Percentiles rank a stretch among this genome's conserved stretches.
Conservation (phyloP, 2,329 filamentous ascomycete genomes). For the Fusarium sp. region DNA sequence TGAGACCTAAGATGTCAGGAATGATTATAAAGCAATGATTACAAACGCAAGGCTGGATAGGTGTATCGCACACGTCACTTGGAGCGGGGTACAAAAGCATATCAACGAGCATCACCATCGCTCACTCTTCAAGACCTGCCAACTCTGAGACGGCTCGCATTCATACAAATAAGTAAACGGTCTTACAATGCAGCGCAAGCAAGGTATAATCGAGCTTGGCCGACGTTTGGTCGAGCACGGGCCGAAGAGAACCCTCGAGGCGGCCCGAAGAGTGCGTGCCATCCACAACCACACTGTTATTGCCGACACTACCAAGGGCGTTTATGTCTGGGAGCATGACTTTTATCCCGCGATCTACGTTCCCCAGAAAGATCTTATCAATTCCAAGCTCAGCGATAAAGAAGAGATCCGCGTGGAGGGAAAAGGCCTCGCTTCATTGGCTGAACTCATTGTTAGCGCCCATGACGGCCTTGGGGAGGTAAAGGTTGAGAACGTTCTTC, state of each 20-base stretch:
- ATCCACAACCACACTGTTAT: constrained; percentile 48
- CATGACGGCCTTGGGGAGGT: constrained; percentile 39
- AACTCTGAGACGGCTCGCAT: background rate
- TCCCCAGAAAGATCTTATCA: constrained; percentile 44
- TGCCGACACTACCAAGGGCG: constrained; percentile 52
- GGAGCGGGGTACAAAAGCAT: constrained; percentile 28
- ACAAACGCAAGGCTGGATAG: background rate
- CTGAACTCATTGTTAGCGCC: constrained; percentile 46
- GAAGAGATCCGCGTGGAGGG: constrained; percentile 42
- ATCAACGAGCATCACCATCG: background rate
- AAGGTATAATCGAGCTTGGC: constrained; percentile 15
- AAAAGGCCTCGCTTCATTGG: constrained; percentile 43
- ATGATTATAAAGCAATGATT: constrained; percentile 35
- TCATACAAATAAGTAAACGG: too few species aligned
- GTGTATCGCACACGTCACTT: constrained; percentile 23
- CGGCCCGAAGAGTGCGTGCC: constrained; percentile 50
- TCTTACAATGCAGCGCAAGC: background rate
- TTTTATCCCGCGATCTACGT: constrained; percentile 62
- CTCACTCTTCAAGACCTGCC: background rate
- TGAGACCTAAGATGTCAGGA: background rate
- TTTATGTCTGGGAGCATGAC: constrained; percentile 59
- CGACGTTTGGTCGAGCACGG: constrained; percentile 29
- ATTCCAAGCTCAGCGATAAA: constrained; percentile 45
- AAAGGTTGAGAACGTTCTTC: constrained; percentile 49
- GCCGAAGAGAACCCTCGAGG: constrained; percentile 27